Evolutionary conservation across 2,329 filamentous ascomycete genomes (phyloP).

Genomic region (Trichoderma asperellum): DNA sequence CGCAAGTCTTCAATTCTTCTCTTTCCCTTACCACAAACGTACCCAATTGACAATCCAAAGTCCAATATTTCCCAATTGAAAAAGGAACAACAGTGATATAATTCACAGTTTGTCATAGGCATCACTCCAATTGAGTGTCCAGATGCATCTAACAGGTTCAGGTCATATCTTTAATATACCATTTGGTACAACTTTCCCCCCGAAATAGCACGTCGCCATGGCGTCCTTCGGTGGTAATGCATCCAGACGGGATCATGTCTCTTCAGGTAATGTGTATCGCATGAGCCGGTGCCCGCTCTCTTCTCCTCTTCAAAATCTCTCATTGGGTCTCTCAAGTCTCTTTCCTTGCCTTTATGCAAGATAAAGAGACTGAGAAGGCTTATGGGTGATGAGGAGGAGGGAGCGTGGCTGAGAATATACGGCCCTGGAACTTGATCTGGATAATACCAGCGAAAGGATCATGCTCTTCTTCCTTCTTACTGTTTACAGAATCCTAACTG

Average conservation of each 20-base stretch:
- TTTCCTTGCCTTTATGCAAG: background rate
- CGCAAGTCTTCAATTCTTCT: background rate
- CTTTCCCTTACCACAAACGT: background rate
- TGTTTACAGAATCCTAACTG: constrained; percentile 38
- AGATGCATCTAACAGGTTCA: constrained; percentile 27
- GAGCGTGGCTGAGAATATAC: constrained; percentile 77
- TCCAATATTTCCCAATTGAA: background rate
- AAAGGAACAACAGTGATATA: constrained; percentile 13
- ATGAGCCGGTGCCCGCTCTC: constrained; percentile 64
- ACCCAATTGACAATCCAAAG: background rate
- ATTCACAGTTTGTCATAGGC: constrained; percentile 24
- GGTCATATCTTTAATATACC: constrained; percentile 17
- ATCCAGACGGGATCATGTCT: constrained; percentile 44
- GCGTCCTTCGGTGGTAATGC: constrained; percentile 42
- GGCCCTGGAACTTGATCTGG: constrained; percentile 91
- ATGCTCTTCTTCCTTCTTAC: constrained; percentile 66
- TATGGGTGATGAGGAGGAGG: constrained; percentile 21
- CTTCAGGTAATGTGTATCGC: constrained; percentile 55
- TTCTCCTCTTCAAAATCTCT: constrained; percentile 6
- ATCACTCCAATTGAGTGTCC: background rate
- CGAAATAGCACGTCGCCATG: constrained; percentile 36
- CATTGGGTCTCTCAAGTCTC: background rate
- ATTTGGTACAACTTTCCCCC: constrained; percentile 37
- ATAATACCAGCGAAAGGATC: constrained; percentile 99
- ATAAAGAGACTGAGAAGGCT: background rate